Evolutionary conservation across 306 rosid genomes (phyloP), one percentile per base, ranked within the genome.

Genomic region (Prunus mongolica): DNA sequence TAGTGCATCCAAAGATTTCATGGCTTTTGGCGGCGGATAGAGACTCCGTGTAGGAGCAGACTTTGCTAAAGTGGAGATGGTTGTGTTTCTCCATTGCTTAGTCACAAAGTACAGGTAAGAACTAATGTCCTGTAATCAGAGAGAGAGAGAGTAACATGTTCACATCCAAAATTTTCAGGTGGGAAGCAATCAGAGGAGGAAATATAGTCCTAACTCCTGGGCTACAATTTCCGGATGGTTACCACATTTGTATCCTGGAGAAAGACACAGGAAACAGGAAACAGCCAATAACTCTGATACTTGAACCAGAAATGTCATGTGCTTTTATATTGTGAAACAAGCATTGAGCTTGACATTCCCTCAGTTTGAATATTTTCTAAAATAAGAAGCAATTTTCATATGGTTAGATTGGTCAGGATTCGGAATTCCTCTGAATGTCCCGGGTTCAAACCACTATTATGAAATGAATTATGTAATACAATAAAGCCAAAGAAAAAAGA

Each of bases 21-120:
- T 92, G 99, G 99, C 97, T 71, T 95, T 95, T 45, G 99, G 99
- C 61, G 99, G 99, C 30, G 97, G 99, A 75, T 88, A 90, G 92
- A 90, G 99, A 80, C 92, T 95, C 78, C 90, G 99, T 63, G 97
- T 91, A 69, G 99, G 97, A 84, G 92, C 99, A 28, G 97, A 95
- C 55, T 95, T 90, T 73, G 84, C 96, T 25, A 95, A 88, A 84
- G 92, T 87, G 83, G 96, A 95, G 76, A 95, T 95, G 97, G 97
- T 97, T 49, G 89, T 90, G 30, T 92, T 95, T 86, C 87, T 95
- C 51, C 99, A 95, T 78, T 78, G 96, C 84, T 79, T 89, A 85
- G 92, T 92, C 28, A 90, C 96, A 55, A 90, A 95, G 72, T 89
- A 83, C 90, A 87, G 96, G 99, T 95, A 83, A 84, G 67, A 76